Evolutionary conservation across 1,284 basidiomycete species (phyloP).

Genomic region (Schizopora paradoxa): DNA sequence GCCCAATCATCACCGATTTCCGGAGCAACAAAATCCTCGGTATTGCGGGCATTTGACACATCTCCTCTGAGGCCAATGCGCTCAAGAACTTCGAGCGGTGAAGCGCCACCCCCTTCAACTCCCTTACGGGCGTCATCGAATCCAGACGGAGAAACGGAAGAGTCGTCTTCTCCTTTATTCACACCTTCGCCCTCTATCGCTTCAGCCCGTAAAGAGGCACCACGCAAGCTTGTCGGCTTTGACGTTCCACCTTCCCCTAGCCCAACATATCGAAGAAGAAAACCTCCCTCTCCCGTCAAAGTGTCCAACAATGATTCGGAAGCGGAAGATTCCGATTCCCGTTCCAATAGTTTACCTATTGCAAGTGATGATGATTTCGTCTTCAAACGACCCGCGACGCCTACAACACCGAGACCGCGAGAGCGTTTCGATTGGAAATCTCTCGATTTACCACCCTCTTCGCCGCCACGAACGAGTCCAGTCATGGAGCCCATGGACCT

Average conservation of each 20-base stretch:
- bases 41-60: constrained; percentile 17
- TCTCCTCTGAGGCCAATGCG: constrained; percentile 14
- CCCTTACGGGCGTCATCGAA: too few species aligned
- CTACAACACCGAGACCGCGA: constrained; percentile 9
- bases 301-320: background rate
- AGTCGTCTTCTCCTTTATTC: constrained; percentile 12
- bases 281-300: background rate
- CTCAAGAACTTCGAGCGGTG: too few species aligned
- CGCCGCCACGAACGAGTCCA: constrained; percentile 16
- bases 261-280: background rate
- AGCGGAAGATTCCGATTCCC: constrained; percentile 1
- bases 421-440: constrained; percentile 15
- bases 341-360: constrained; percentile 12
- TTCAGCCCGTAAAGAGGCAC: background rate
- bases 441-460: constrained; percentile 16
- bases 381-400: background rate
- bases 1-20: constrained; percentile 15
- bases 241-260: background rate
- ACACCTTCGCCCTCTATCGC: constrained; percentile 12
- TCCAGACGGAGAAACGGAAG: constrained; percentile 5
- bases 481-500: constrained; percentile 2
- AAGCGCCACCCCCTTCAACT: too few species aligned
- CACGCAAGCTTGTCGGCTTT: background rate
- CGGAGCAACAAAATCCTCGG: constrained; percentile 2
- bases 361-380: constrained; percentile 11